These are phyloP conservation scores for Blastomyces gilchristii DNA, from an alignment of 2,329 filamentous ascomycete genomes.

Conservation along the genomic window DNA sequence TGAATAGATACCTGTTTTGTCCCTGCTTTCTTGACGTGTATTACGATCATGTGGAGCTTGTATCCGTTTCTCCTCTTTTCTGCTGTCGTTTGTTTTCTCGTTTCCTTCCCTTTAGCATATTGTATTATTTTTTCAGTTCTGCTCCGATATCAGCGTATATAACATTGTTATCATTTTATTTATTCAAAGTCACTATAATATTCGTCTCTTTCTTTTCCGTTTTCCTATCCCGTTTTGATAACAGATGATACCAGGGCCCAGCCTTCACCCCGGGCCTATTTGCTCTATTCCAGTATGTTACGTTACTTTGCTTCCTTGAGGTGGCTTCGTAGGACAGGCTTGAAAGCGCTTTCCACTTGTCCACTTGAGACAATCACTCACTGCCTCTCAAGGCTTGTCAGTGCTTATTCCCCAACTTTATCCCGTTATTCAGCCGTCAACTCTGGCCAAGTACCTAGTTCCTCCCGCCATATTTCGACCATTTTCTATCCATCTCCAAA, in stretches of 20 bases:
- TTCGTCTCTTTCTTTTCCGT: not conserved
- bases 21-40: slow-evolving; percentile 6
- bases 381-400: not conserved
- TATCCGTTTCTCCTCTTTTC: slow-evolving; percentile 6
- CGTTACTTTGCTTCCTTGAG: not conserved
- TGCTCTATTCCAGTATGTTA: not conserved
- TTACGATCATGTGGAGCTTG: slow-evolving; percentile 9
- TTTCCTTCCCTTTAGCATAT: not conserved
- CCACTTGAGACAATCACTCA: not conserved
- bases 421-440: not conserved
- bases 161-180: not conserved
- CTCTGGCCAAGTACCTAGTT: not conserved
- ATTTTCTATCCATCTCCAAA: not conserved
- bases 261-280: not conserved
- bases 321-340: not conserved
- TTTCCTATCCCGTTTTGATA: not conserved
- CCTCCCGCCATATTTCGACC: too few species aligned
- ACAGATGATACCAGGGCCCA: not conserved
- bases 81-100: not conserved
- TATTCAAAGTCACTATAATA: not conserved
- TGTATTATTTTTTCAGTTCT: not conserved
- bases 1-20: slow-evolving; percentile 8
- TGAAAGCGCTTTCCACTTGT: not conserved
- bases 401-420: not conserved
- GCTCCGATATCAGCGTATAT: not conserved